Conservation (phyloP, 208 protist species). For the Porcisia hertigi region DNA sequence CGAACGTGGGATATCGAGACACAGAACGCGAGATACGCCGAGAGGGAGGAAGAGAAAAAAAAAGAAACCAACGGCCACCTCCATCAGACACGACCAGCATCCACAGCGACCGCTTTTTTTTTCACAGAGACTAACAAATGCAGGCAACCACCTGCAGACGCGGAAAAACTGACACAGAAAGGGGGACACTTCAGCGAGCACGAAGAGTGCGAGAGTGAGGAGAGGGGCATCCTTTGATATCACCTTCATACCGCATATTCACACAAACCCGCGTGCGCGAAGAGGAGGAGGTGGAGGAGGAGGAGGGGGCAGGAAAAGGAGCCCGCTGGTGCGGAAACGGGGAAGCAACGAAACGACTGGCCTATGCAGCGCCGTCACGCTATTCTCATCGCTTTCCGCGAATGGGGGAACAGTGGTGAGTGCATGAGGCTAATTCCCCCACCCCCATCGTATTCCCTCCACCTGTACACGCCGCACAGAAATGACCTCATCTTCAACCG, state of each 20-base stretch:
- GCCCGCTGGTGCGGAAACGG: background rate
- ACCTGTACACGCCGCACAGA: background rate
- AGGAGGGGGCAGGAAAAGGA: background rate
- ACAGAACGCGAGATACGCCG: background rate
- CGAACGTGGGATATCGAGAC: background rate
- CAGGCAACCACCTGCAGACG: background rate
- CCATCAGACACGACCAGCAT: background rate
- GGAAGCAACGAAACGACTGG: background rate
- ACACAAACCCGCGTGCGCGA: background rate
- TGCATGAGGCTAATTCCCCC: background rate
- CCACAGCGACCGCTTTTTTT: background rate
- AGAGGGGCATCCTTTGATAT: background rate
- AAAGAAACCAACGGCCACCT: background rate
- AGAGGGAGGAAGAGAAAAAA: background rate
- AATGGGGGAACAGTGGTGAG: background rate
- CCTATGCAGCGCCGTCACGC: background rate
- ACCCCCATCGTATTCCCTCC: too few species aligned
- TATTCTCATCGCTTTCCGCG: background rate
- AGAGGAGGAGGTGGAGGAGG: background rate
- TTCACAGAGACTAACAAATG: background rate
- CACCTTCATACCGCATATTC: background rate
- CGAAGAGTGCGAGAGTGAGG: background rate
- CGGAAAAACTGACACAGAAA: background rate
- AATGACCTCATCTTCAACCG: background rate
- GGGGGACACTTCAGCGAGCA: background rate